Base-by-base conservation (phyloP, 768 basidiomycete species). In the Trametopsis cervina region DNA sequence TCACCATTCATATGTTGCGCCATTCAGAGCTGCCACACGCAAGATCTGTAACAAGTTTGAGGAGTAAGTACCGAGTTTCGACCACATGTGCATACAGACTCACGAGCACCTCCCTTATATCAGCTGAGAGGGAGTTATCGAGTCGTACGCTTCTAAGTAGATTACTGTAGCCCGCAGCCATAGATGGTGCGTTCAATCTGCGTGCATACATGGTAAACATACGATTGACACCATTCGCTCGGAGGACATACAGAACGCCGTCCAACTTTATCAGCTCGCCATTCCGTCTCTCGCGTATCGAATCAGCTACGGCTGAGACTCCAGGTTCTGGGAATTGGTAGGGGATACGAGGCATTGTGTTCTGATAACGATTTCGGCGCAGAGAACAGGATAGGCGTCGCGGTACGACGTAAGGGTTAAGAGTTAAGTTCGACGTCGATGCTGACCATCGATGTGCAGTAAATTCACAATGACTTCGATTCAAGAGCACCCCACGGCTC, bases 1-100 rank as follows among this genome's bases (percentile, higher is more conserved):
- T 3, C 37, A 50, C 57, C 57, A 58, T 43, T 58, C 57, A 26
- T 56, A 58, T n/a, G 53, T 47, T 12, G 55, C 55, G 12, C 37
- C 41, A 39, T 58, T 58, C 11, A 58, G 44, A 11, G 53, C 55
- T 10, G 57, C 57, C 22, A 58, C 57, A 24, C 57, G 52, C 20
- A 56, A 43, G 15, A 59, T 59, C 57, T 59, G 46, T 7, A 13
- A 6, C 20, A 18, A 22, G 7, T 11, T 23, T 20, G 1, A 25
- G 17, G 24, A 29, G 17, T 4, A 3, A 38, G 10, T 35, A 24
- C 20, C 18, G n/a, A n/a, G 3, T 33, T n/a, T 44, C 12, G 18
- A 42, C 12, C 13, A 18, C 9, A n/a, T 9, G 13, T 44, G 42
- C 17, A 18, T 9, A n/a, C n/a, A 22, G 24, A 46, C 43, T 42